Percentiles rank a stretch among this genome's conserved stretches.
phyloP scores from a whole-genome alignment of 495 filamentous ascomycete species.

The Ramalina peruviana region DNA sequence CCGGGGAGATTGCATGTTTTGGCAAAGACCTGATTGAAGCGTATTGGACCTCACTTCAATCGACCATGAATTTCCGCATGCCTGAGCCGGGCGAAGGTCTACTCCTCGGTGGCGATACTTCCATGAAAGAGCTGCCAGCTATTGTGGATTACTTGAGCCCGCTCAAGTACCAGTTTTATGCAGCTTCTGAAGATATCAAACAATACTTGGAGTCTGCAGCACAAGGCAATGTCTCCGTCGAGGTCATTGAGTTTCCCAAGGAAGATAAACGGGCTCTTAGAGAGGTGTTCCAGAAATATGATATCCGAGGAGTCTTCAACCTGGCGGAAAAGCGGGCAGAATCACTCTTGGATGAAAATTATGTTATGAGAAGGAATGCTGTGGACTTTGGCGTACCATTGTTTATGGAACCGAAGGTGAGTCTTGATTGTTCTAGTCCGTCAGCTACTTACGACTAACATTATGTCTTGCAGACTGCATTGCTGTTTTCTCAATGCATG shows the following conservation, averaged over 20 bases:
- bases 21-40: constrained; percentile 90
- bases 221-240: constrained; percentile 49
- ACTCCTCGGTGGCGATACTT: constrained; percentile 76
- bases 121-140: constrained; percentile 47
- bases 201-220: constrained; percentile 56
- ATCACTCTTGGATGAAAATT: constrained; percentile 82
- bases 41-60: constrained; percentile 93
- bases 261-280: constrained; percentile 88
- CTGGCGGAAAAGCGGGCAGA: constrained; percentile 71
- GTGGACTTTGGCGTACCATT: constrained; percentile 96
- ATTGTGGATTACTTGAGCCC: constrained; percentile 77
- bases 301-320: constrained; percentile 94
- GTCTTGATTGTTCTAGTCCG: constrained; percentile 17
- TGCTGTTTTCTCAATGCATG: constrained; percentile 93
- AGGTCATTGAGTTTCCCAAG: constrained; percentile 95
- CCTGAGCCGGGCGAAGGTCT: constrained; percentile 88
- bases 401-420: constrained; percentile 98
- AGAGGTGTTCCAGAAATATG: constrained; percentile 93
- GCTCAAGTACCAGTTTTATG: constrained; percentile 87
- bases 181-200: constrained; percentile 70
- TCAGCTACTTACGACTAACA: constrained; percentile 12
- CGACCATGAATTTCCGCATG: constrained; percentile 97
- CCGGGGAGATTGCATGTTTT: constrained; percentile 97
- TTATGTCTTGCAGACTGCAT: constrained; percentile 54
- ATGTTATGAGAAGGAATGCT: constrained; percentile 95